These are phyloP conservation scores for Brassica juncea DNA, from an alignment of 345 rosid genomes.

Conservation along the genomic window DNA sequence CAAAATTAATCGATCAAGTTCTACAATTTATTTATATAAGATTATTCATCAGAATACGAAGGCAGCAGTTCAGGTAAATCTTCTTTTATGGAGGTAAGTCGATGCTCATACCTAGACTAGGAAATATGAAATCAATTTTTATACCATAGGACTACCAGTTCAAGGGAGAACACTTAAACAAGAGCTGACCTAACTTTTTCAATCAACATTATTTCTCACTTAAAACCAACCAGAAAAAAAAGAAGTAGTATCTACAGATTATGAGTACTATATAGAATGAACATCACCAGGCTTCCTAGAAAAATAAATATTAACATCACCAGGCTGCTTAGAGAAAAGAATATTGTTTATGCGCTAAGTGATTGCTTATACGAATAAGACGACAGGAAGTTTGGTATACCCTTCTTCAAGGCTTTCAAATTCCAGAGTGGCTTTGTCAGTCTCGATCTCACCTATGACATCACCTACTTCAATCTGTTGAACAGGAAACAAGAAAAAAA, in stretches of 20 bases:
- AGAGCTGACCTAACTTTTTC: constrained; percentile 13
- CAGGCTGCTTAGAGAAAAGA: constrained; percentile 5
- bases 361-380: constrained; percentile 6
- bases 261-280: constrained; percentile 17
- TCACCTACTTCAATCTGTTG: constrained; percentile 97
- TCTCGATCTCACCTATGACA: constrained; percentile 95
- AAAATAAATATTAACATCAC: neutral
- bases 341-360: constrained; percentile 9
- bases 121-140: constrained; percentile 7
- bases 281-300: constrained; percentile 13
- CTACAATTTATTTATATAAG: constrained; percentile 13
- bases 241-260: neutral
- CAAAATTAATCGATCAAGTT: constrained; percentile 19
- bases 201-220: constrained; percentile 20
- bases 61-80: constrained; percentile 21
- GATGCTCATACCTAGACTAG: constrained; percentile 22
- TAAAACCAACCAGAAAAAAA: neutral
- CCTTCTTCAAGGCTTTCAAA: constrained; percentile 97
- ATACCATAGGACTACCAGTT: constrained; percentile 6
- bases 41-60: constrained; percentile 5
- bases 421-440: constrained; percentile 97
- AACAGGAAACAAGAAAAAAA: constrained; percentile 27
- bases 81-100: neutral
- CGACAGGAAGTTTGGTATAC: constrained; percentile 43
- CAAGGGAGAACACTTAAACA: constrained; percentile 5